Conservation (phyloP, 106 monocot species). For the Apostasia ramifera region DNA sequence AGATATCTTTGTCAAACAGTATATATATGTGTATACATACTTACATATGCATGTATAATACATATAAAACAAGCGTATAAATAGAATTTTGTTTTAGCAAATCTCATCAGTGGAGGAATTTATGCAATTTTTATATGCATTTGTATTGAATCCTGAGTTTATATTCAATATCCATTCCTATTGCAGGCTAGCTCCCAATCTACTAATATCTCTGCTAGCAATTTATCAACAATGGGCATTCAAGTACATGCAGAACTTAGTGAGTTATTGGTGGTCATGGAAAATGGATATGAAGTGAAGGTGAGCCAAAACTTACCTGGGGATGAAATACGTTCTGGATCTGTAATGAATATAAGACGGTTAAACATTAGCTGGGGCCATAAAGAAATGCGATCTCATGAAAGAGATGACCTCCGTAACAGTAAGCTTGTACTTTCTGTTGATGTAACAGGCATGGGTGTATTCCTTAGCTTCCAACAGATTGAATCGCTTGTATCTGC, state of each 20-base stretch:
- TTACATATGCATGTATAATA: too few species aligned
- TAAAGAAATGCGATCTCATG: constrained; percentile 39
- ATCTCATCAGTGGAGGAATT: too few species aligned
- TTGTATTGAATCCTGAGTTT: too few species aligned
- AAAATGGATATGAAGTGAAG: constrained; percentile 62
- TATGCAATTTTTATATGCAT: too few species aligned
- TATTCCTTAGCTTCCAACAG: constrained; percentile 57
- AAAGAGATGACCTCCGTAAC: constrained; percentile 24
- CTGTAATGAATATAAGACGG: constrained; percentile 61
- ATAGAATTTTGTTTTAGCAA: too few species aligned
- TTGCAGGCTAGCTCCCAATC: constrained; percentile 75
- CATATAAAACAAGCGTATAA: too few species aligned
- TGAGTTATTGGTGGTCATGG: constrained; percentile 59
- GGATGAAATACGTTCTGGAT: constrained; percentile 54
- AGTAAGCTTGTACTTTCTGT: constrained; percentile 41
- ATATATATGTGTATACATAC: too few species aligned
- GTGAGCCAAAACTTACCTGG: constrained; percentile 64
- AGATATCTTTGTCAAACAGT: too few species aligned
- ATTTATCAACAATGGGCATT: constrained; percentile 71
- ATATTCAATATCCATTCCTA: too few species aligned
- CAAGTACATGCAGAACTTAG: constrained; percentile 77
- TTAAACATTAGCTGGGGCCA: constrained; percentile 70
- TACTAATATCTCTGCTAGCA: constrained; percentile 81
- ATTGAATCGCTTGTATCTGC: constrained; percentile 53
- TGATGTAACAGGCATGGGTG: constrained; percentile 68